phyloP scores from a whole-genome alignment of 805 yeast genomes.

The Myxozyma mucilagina region DNA sequence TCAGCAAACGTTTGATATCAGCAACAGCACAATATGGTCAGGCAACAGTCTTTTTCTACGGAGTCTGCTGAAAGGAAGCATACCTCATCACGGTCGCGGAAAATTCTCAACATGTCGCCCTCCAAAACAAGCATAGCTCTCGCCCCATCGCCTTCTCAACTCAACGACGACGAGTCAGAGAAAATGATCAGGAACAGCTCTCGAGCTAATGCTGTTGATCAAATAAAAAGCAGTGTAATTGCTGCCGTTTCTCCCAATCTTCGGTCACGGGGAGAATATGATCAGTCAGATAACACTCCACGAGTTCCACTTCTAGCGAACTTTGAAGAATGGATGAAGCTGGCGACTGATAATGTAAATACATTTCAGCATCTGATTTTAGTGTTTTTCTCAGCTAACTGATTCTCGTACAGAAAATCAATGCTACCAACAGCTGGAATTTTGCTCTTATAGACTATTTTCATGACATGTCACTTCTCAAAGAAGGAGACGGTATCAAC shows the following conservation, averaged over 20 bases:
- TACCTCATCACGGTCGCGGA: background rate
- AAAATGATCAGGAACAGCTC: slow-evolving; percentile 5
- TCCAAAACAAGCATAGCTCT: background rate
- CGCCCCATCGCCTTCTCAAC: background rate
- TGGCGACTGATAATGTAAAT: slow-evolving; percentile 67
- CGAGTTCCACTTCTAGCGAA: slow-evolving; percentile 41
- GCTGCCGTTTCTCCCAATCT: slow-evolving; percentile 14
- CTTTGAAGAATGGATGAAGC: slow-evolving; percentile 78
- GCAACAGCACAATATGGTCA: background rate
- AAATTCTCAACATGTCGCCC: slow-evolving; percentile 9
- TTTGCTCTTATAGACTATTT: slow-evolving; percentile 89
- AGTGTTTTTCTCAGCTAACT: background rate
- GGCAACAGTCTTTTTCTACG: background rate
- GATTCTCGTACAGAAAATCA: slow-evolving; percentile 54
- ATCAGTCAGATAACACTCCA: slow-evolving; percentile 10
- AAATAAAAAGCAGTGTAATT: slow-evolving; percentile 16
- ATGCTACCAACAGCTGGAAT: slow-evolving; percentile 83
- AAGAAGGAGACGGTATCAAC: slow-evolving; percentile 76
- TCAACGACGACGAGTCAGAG: slow-evolving; percentile 27
- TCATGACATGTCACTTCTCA: slow-evolving; percentile 72
- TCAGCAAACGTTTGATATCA: background rate
- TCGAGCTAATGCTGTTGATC: slow-evolving; percentile 21
- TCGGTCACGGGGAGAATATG: background rate
- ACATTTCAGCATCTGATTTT: background rate
- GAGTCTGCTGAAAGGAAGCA: background rate